phyloP scores from a whole-genome alignment of 2,329 filamentous ascomycete species.

The Diaporthe velutina region DNA sequence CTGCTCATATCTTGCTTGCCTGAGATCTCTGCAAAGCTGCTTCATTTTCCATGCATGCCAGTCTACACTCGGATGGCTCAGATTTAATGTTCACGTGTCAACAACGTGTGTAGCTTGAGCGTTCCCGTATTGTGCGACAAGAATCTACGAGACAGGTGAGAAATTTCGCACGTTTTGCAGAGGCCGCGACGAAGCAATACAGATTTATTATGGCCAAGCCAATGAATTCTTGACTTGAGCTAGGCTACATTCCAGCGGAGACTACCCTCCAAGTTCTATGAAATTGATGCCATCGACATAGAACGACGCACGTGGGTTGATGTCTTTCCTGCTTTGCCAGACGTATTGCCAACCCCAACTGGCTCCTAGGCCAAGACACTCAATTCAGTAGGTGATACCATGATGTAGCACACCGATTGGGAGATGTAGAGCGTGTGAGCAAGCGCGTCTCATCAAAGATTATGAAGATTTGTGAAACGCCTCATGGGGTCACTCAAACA shows the following conservation, averaged over 20 bases:
- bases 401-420: neutral
- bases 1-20: no score
- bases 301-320: slow-evolving; percentile 7
- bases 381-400: neutral
- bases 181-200: no score
- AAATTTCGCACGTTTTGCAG: no score
- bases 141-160: no score
- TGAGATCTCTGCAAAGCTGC: no score
- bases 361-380: slow-evolving; percentile 34
- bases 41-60: no score
- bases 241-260: slow-evolving; percentile 21
- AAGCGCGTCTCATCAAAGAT: slow-evolving; percentile 22
- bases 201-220: no score
- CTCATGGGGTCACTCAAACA: neutral
- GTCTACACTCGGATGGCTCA: no score
- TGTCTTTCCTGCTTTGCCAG: slow-evolving; percentile 25
- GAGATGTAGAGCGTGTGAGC: neutral
- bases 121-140: no score
- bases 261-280: slow-evolving; percentile 31
- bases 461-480: neutral
- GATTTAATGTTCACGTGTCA: no score
- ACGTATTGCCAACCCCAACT: slow-evolving; percentile 34
- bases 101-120: no score
- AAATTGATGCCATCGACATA: slow-evolving; percentile 27
- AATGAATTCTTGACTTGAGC: no score